These are phyloP conservation scores for Xylaria multiplex DNA, from an alignment of 2,329 filamentous ascomycete species.

Conservation along the genomic window DNA sequence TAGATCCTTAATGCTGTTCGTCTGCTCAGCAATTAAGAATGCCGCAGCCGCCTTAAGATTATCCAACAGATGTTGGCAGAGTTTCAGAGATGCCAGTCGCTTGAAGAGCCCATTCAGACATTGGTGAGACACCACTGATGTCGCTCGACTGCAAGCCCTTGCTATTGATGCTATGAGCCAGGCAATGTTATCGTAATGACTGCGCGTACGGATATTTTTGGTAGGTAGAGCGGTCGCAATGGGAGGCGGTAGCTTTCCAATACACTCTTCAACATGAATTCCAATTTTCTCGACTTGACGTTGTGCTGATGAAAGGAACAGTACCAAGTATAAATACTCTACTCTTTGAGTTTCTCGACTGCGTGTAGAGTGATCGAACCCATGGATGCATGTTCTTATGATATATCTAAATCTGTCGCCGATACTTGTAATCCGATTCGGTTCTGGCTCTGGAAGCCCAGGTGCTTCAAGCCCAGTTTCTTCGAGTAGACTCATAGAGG, in stretches of 20 bases:
- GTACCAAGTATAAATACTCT: constrained; percentile 41
- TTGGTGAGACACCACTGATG: constrained; percentile 43
- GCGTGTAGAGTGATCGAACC: constrained; percentile 34
- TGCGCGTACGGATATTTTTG: constrained; percentile 35
- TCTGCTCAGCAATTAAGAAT: constrained; percentile 62
- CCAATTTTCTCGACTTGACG: constrained; percentile 30
- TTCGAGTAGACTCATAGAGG: constrained; percentile 46
- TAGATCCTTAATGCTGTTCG: constrained; percentile 63
- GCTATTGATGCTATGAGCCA: constrained; percentile 48
- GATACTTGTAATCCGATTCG: constrained; percentile 38
- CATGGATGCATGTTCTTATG: constrained; percentile 46
- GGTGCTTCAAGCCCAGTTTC: constrained; percentile 40
- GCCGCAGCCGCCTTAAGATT: constrained; percentile 59
- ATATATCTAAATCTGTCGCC: constrained; percentile 45
- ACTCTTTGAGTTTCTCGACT: constrained; percentile 35
- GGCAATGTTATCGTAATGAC: constrained; percentile 43
- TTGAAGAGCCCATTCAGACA: constrained; percentile 51
- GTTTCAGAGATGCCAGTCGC: constrained; percentile 51
- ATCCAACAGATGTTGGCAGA: constrained; percentile 49
- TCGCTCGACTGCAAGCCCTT: constrained; percentile 45
- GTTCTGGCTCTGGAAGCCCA: constrained; percentile 33
- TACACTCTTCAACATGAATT: constrained; percentile 29
- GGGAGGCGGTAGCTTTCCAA: constrained; percentile 38
- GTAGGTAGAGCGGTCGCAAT: constrained; percentile 21
- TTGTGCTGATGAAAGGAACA: constrained; percentile 42